Conservation (phyloP, 2,329 filamentous ascomycete species). For the Trichoderma atrobrunneum region DNA sequence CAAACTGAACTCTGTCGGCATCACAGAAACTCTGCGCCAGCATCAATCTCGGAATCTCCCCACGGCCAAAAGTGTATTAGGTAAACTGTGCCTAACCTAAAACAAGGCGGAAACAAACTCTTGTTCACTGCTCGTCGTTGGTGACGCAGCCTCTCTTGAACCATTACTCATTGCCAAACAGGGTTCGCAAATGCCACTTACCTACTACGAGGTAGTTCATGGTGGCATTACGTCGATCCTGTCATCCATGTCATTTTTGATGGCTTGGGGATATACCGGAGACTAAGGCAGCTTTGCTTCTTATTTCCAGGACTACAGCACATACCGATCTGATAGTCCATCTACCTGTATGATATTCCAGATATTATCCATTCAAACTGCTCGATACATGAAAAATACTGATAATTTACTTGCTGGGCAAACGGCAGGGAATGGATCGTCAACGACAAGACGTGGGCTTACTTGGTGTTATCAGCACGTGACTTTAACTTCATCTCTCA, state of each 20-base stretch:
- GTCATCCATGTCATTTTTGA: neutral
- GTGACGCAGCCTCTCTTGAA: neutral
- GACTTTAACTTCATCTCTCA: constrained; percentile 3
- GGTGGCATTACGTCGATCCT: neutral
- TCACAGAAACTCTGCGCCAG: neutral
- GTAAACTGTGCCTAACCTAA: neutral
- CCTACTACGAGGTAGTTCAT: neutral
- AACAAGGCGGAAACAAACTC: neutral
- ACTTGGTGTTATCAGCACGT: neutral
- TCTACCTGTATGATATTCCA: neutral
- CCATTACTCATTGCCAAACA: neutral
- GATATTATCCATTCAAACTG: neutral
- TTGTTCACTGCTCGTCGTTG: neutral
- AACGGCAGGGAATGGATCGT: neutral
- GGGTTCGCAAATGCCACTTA: neutral
- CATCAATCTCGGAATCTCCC: neutral
- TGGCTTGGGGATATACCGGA: too few species aligned
- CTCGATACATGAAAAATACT: neutral
- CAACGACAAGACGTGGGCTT: neutral
- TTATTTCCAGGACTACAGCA: neutral
- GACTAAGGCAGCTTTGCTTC: too few species aligned
- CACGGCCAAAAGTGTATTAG: neutral
- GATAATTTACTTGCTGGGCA: neutral
- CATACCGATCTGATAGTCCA: neutral
- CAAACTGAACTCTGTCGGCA: neutral